A percentile compares a stretch with the other conserved stretches of the same genome.
phyloP scores from a whole-genome alignment of 257 asterid species.

The Penstemon barbatus region DNA sequence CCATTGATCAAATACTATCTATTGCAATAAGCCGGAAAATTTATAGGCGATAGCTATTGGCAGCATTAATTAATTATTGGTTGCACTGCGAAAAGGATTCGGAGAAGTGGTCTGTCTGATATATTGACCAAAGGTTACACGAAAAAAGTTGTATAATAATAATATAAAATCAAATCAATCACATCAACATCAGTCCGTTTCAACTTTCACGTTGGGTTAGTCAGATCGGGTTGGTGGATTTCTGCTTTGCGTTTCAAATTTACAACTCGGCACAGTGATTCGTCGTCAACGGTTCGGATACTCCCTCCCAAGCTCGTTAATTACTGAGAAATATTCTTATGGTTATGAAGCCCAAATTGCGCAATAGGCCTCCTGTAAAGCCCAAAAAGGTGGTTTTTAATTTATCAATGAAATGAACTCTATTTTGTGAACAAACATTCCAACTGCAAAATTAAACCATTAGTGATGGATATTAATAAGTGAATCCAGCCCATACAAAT shows the following conservation, averaged over 20 bases:
- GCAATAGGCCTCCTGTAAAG: too few species aligned
- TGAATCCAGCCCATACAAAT: too few species aligned
- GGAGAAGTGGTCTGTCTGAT: background rate
- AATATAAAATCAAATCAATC: conserved; percentile 42
- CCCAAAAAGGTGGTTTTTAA: too few species aligned
- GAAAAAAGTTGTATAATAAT: background rate
- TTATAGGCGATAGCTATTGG: conserved; percentile 28
- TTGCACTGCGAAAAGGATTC: background rate
- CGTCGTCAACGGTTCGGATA: background rate
- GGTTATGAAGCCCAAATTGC: too few species aligned
- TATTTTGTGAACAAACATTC: too few species aligned
- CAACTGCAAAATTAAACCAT: too few species aligned
- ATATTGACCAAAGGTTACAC: conserved; percentile 30
- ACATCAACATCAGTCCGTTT: conserved; percentile 40
- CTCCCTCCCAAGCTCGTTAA: too few species aligned
- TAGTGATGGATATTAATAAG: too few species aligned
- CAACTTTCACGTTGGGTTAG: conserved; percentile 29
- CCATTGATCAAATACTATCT: too few species aligned
- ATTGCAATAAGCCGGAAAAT: background rate
- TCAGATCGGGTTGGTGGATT: conserved; percentile 36
- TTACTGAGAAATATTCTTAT: too few species aligned
- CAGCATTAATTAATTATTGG: conserved; percentile 18
- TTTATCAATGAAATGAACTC: too few species aligned
- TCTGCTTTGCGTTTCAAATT: conserved; percentile 28
- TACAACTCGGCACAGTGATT: background rate